Percentiles rank a stretch among this genome's conserved stretches.
phyloP scores from a whole-genome alignment of 805 yeast genomes.

The Candida wancherniae region DNA sequence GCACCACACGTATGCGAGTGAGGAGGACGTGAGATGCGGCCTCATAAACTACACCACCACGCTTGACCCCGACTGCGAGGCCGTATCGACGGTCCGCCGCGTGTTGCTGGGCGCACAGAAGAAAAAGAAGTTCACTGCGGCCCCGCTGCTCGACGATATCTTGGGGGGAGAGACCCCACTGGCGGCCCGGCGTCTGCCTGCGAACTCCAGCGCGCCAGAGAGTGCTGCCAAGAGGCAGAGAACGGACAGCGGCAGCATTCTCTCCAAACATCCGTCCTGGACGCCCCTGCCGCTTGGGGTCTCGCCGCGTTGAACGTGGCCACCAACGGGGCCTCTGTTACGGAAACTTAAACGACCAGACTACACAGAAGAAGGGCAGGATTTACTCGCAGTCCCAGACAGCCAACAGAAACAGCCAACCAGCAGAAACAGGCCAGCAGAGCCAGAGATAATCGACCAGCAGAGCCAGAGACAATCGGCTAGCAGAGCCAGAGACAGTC shows the following conservation, averaged over 20 bases:
- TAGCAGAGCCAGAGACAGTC: too few relatives aligned
- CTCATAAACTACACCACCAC: conserved; percentile 1
- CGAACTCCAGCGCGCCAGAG: neutral
- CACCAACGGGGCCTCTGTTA: too few relatives aligned
- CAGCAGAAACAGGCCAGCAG: too few relatives aligned
- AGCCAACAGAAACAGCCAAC: too few relatives aligned
- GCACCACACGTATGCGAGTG: conserved; percentile 2
- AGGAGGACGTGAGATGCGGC: conserved; percentile 1
- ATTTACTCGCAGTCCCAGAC: too few relatives aligned
- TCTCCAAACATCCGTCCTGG: neutral
- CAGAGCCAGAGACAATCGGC: too few relatives aligned
- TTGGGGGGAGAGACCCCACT: neutral
- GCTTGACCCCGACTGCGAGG: conserved; percentile 1
- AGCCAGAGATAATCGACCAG: too few relatives aligned
- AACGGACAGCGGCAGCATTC: neutral
- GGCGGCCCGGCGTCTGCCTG: neutral
- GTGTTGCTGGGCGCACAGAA: neutral
- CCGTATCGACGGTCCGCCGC: neutral
- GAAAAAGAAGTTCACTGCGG: conserved; percentile 1
- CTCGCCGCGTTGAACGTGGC: too few relatives aligned
- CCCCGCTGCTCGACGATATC: conserved; percentile 11
- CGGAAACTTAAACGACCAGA: too few relatives aligned
- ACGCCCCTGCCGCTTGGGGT: neutral
- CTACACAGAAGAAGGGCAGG: too few relatives aligned
- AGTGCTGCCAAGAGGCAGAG: neutral